phyloP scores from a whole-genome alignment of 169 alveolate genomes.

The Cryptosporidium muris region DNA sequence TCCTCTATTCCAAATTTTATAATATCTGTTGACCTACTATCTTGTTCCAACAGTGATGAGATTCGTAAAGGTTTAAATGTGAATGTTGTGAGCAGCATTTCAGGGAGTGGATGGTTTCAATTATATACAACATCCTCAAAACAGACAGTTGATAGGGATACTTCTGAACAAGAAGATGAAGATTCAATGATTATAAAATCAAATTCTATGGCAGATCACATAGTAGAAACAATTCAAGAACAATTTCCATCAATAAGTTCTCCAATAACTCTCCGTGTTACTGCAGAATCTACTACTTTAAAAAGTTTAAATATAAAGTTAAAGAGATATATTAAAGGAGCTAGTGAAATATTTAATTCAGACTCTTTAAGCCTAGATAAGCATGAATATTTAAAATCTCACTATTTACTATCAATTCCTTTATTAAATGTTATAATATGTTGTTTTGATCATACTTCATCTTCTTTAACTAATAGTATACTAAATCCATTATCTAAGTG shows the following conservation, averaged over 20 bases:
- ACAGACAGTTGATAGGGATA: neutral
- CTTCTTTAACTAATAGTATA: slow-evolving; percentile 3
- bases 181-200: neutral
- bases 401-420: neutral
- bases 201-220: slow-evolving; percentile 4
- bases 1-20: too few species aligned
- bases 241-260: neutral
- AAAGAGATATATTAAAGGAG: too few species aligned
- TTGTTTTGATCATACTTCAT: slow-evolving; percentile 27
- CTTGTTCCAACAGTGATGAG: too few species aligned
- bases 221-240: slow-evolving; percentile 5
- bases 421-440: slow-evolving; percentile 48
- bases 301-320: too few species aligned
- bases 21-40: too few species aligned
- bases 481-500: neutral
- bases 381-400: too few species aligned
- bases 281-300: too few species aligned
- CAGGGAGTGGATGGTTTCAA: slow-evolving; percentile 68
- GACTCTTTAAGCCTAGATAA: too few species aligned
- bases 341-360: too few species aligned
- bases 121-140: slow-evolving; percentile 32
- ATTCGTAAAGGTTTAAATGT: too few species aligned
- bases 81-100: neutral
- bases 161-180: neutral
- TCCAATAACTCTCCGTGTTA: too few species aligned